Base-by-base conservation (phyloP, 768 basidiomycete species). In the Termitomyces sp. region DNA sequence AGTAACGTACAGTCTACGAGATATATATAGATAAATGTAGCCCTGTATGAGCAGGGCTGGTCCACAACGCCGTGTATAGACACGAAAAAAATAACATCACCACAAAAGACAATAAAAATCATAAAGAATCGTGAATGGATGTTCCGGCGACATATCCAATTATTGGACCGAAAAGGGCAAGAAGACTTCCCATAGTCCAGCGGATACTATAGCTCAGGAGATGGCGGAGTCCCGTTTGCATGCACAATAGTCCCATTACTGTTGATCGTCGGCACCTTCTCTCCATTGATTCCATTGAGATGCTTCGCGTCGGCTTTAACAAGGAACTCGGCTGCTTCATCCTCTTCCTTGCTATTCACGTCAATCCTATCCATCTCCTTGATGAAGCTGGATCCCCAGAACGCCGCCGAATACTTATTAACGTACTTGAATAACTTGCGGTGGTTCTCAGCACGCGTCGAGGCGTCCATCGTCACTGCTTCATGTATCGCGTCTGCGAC, bases 401-500 rank as follows among this genome's bases (percentile, higher is more conserved):
- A 94, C 41, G 90, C 85, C 33, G 94, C 87, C 56, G 89, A 93
- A 76, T 94, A 96, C 72, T 95, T 95, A 76, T 86, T 87, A 59
- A 97, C 91, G 70, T 97, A 97, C 75, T 93, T 93, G 82, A 92
- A 97, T 61, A 99, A 78, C 73, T 99, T 99, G 63, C 86, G 78
- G 70, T 96, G 93, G 72, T 98, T 98, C 71, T 92, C 89, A 35
- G 89, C 88, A n/a, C 93, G 83, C 41, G 80, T 84, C 45, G 86
- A 83, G 3, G 82, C 77, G 49, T 86, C 83, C 91, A 95, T 94
- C 15, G 89, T 93, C 57, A 98, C 87, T 0, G 97, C 94, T 70
- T 92, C 87, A 71, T 94, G 87, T 57, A 99, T 97, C n/a, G 94
- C 94, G 66, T 98, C 87, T 1, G 97, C 97, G 50, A 97, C 94